Evolutionary conservation across 805 yeast species (phyloP), one percentile per base, ranked within the genome.

Genomic region (Diddensiella santjacobensis): DNA sequence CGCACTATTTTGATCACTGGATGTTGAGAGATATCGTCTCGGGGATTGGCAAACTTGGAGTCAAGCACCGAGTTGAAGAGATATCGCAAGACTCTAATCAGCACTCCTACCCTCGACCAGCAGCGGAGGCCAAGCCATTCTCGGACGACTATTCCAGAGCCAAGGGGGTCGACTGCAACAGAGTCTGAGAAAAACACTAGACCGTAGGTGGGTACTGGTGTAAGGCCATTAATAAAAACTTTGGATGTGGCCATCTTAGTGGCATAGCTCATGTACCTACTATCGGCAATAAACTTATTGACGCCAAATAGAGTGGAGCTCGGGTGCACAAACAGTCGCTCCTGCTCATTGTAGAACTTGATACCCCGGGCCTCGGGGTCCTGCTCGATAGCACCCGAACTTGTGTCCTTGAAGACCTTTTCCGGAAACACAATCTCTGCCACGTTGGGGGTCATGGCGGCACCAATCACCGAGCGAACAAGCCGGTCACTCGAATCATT

Each of bases 81-180:
- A 8, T 67, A 60, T 57, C 95, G 71, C 48, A 91, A 67, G 50
- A 83, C 79, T 49, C 86, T 84, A 24, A 90, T 75, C 41, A 91
- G 68, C 1, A 91, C 96, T 1, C 90, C 98, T 58, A 90, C 87
- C 55, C 93, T 86, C 54, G 96, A 84, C 97, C 97, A 91, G 0
- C 96, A 87, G 52, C 87, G 74, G 10, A 91, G 74, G 0, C 96
- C 95, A 29, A 87, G 67, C 97, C 98, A 90, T n/a, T 75, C 75
- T 56, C 87, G 96, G 47, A 91, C 69, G 5, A 88, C 80, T 30
- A 93, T 78, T 19, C 97, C 97, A 10, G 61, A 54, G 0, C 96
- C 95, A 0, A 89, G 77, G 3, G 81, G 74, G 36, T 70, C 73
- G 1, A 77, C 75, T 3, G 64, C 60, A 1, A 76, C 69, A 0